Base-by-base conservation (phyloP, 129 eudicot species). In the Escallonia rubra region DNA sequence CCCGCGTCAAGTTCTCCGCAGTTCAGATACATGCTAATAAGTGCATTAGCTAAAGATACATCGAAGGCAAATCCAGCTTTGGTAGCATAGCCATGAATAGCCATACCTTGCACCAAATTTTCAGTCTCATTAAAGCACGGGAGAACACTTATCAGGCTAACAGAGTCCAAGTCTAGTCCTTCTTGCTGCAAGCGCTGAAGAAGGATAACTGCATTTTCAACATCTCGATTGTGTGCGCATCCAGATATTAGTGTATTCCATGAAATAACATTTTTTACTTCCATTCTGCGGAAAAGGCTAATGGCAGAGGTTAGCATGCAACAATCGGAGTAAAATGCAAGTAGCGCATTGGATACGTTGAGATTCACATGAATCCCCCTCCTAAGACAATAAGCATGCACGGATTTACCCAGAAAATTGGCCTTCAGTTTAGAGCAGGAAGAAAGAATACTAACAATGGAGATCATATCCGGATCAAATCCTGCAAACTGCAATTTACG, bases 241-340 rank as follows among this genome's bases (percentile, higher is more conserved):
- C 83, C 82, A 12, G 84, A 74, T 64, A 86, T 73, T 72, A 86
- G 6, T 5, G 82, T 82, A 65, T 86, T 86, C 93, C 93, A 86
- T 16, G 88, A 76, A 45, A 80, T 65, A 48, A 54, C 55, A 69
- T 76, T 66, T 68, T n/a, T 75, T n/a, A 12, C 7, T 9, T n/a
- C 64, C 83, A 81, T 78, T 55, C 60, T 57, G 23, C 72, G 14
- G 13, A 85, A 85, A 66, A 85, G 16, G 39, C 48, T 54, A 53
- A 71, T 56, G 41, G 93, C 65, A 51, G 62, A 67, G 12, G 44
- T 57, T 61, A 74, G 52, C 42, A 68, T 59, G 14, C 39, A 47
- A 44, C 80, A 77, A 47, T 66, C 66, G 0, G 75, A 77, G 59
- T 86, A 86, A 69, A 86, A 86, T 56, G 80, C 72, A 54, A 80